Evolutionary conservation across 2,329 filamentous ascomycete genomes (phyloP), one percentile per base, ranked within the genome.

Genomic region (Chrysoporthe deuterocubensis): DNA sequence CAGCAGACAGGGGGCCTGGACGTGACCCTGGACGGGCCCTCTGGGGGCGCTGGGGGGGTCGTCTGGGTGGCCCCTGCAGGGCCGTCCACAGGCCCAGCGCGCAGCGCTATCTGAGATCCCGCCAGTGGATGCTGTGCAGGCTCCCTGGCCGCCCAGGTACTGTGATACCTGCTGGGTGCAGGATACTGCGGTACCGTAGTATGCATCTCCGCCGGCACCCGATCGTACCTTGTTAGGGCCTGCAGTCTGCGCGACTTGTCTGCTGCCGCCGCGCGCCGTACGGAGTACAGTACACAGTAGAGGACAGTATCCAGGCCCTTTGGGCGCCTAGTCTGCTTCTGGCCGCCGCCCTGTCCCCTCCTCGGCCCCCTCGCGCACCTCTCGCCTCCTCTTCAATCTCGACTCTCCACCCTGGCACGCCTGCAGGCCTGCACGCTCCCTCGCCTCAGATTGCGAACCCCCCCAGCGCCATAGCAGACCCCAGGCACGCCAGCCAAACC

Each of bases 391-490:
- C 14, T 58, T 16, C 34, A 42, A 60, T 43, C 42, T 60, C n/a
- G 21, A 60, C 42, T 60, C 57, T 44, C 40, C 21, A 26, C 37
- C 14, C 40, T 26, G 7, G 13, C 57, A 26, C 6, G n/a, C 57
- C 59, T 8, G 8, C 57, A 26, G 5, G n/a, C 43, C 59, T 61
- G 59, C 59, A 46, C 59, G 43, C 59, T 61, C 59, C 42, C 48
- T 61, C 43, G 59, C 59, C 43, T 61, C 59, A 61, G 59, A 60
- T 60, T 60, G 57, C 57, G 57, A 60, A 40, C 43, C 43, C 37
- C 59, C 37, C 21, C 32, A 21, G 32, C 5, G 50, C 50, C 50
- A 34, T 21, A 54, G 26, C 26, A 26, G 26, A 26, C 26, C 50
- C 50, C 32, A 18, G 37, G 9, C 26, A 57, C 52, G 26, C 52